Evolutionary conservation across 345 rosid genomes (phyloP).

Genomic region (Rhodomyrtus tomentosa): DNA sequence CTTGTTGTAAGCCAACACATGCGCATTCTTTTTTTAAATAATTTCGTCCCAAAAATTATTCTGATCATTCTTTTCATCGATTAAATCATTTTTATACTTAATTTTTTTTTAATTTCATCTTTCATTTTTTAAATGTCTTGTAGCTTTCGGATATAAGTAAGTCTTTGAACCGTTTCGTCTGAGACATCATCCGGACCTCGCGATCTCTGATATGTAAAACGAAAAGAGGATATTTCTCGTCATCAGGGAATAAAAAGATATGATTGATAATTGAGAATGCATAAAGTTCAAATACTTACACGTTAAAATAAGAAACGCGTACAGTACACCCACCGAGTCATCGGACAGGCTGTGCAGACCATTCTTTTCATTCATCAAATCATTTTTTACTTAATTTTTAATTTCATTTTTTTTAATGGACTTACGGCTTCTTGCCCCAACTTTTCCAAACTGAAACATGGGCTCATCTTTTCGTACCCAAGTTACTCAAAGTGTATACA

Average conservation of each 20-base stretch:
- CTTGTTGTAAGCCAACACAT: neutral
- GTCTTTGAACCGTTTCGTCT: too few species aligned
- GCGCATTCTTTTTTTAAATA: neutral
- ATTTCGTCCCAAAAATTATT: neutral
- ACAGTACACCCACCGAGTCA: too few species aligned
- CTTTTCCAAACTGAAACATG: neutral
- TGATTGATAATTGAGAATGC: too few species aligned
- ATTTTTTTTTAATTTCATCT: too few species aligned
- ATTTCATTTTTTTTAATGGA: neutral
- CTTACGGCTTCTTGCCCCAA: neutral
- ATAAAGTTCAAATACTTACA: fast-evolving
- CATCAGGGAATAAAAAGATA: too few species aligned
- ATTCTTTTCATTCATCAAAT: neutral
- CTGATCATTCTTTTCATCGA: neutral
- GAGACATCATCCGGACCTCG: too few species aligned
- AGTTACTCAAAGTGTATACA: neutral
- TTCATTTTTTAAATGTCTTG: too few species aligned
- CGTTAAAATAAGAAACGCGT: too few species aligned
- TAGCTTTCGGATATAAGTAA: too few species aligned
- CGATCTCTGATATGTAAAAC: too few species aligned
- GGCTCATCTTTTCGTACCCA: neutral
- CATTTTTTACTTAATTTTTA: neutral
- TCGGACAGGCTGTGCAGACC: too few species aligned
- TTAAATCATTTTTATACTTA: too few species aligned
- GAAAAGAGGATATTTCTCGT: fast-evolving